Percentiles rank a stretch among this genome's conserved stretches.
Evolutionary conservation across 176 grass and related monocot species (phyloP).

Genomic region (Carex pumila): DNA sequence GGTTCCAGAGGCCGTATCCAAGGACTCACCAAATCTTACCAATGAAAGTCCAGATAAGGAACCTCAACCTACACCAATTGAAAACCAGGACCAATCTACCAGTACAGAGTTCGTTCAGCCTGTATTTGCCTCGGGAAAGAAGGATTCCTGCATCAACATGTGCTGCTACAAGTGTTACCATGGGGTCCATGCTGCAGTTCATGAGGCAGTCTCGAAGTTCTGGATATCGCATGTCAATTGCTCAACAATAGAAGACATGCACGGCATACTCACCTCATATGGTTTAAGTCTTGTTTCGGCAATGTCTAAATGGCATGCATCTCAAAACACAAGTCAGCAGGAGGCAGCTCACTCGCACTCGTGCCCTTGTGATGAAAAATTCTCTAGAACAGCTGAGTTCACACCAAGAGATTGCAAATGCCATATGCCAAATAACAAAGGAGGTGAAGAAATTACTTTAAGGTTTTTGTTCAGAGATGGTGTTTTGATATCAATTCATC

Average conservation of each 20-base stretch:
- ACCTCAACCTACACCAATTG: neutral
- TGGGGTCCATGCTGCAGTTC: slow-evolving; percentile 49
- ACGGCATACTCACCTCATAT: slow-evolving; percentile 70
- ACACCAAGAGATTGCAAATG: slow-evolving; percentile 51
- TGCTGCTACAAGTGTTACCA: slow-evolving; percentile 59
- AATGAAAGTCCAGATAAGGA: slow-evolving; percentile 5
- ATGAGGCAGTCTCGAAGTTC: slow-evolving; percentile 47
- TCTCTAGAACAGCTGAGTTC: neutral
- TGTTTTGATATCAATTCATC: slow-evolving; percentile 51
- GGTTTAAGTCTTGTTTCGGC: slow-evolving; percentile 48
- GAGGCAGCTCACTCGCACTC: slow-evolving; percentile 20
- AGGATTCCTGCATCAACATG: slow-evolving; percentile 51
- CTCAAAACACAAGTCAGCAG: slow-evolving; percentile 28
- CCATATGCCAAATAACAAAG: slow-evolving; percentile 40
- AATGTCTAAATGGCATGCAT: slow-evolving; percentile 41
- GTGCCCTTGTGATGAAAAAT: slow-evolving; percentile 35
- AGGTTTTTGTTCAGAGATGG: slow-evolving; percentile 78
- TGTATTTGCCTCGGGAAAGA: slow-evolving; percentile 19
- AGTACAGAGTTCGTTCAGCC: neutral
- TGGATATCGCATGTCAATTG: slow-evolving; percentile 28
- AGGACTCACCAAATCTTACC: slow-evolving; percentile 1
- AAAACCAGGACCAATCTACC: neutral
- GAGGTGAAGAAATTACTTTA: slow-evolving; percentile 31
- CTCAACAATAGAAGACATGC: slow-evolving; percentile 68
- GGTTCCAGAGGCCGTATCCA: neutral